Percentiles rank a stretch among this genome's conserved stretches.
phyloP scores from a whole-genome alignment of 352 stramenopile species.

The Pythium coloratum region DNA sequence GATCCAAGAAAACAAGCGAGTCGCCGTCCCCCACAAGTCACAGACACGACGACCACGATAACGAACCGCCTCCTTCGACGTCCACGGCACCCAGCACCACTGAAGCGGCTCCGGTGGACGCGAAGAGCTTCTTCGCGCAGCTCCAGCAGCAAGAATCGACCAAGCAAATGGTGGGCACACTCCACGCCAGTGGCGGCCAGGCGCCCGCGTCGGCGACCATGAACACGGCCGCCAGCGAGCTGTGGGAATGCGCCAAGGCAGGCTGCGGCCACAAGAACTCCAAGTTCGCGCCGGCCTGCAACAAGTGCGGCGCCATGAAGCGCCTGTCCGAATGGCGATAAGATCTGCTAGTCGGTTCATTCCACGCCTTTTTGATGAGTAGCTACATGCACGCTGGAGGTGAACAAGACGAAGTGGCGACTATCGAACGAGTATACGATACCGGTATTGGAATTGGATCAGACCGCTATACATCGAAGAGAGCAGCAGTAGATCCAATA shows the following conservation, averaged over 20 bases:
- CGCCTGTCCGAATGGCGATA: slow-evolving; percentile 76
- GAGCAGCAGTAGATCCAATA: neutral
- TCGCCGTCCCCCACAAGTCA: slow-evolving; percentile 2
- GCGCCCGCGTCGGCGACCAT: slow-evolving; percentile 30
- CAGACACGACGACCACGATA: neutral
- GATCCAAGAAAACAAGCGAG: neutral
- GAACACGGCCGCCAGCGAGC: slow-evolving; percentile 32
- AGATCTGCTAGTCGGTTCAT: neutral
- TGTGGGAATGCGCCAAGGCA: slow-evolving; percentile 72
- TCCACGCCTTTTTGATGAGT: neutral
- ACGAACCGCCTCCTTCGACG: neutral
- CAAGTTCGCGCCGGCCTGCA: slow-evolving; percentile 60
- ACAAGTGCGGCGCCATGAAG: slow-evolving; percentile 79
- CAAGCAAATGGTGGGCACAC: slow-evolving; percentile 58
- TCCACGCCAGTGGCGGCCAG: slow-evolving; percentile 51
- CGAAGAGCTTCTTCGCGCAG: slow-evolving; percentile 64
- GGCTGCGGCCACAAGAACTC: slow-evolving; percentile 69
- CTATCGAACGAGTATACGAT: neutral
- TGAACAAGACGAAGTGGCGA: neutral
- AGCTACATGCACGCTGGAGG: neutral
- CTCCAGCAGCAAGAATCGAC: slow-evolving; percentile 56
- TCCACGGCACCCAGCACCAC: neutral
- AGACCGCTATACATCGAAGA: neutral
- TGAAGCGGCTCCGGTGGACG: slow-evolving; percentile 24
- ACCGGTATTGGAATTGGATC: too few species aligned